Base-by-base conservation (phyloP, 2,329 filamentous ascomycete species). In the Stemphylium lycopersici region DNA sequence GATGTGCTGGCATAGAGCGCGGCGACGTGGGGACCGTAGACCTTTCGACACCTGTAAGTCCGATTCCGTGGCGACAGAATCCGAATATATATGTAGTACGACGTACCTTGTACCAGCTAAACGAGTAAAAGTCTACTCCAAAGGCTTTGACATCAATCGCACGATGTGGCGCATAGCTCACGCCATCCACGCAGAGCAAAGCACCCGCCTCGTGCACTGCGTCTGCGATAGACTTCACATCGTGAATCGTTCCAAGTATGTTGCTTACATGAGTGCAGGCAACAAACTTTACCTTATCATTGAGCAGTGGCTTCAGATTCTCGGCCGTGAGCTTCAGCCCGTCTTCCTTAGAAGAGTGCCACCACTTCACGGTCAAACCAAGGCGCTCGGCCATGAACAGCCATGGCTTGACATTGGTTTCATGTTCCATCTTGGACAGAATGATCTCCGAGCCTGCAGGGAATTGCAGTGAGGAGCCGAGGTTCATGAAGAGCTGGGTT, bases 381-480 rank as follows among this genome's bases (percentile, higher is more conserved):
- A 85, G 81, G 12, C 83, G 81, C 26, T 81, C 74, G 2, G 89
- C 89, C 22, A 93, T 80, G 44, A 85, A 82, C 0, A 90, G 76
- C 90, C 90, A 93, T 0, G 89, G 81, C 1, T 87, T 84, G 52
- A 90, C 86, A 69, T 92, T 91, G 33, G 90, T 87, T 76, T 93
- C 90, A 66, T 93, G 90, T 70, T 93, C 90, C 49, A 91, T 78
- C 52, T 82, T 83, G 0, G 89, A 91, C 10, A 93, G 68, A 57
- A 95, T 78, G 43, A 93, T 81, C 67, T 91, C 88, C 55, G 87
- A 84, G 38, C 84, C 74, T 12, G 67, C 58, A 4, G 66, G 54
- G 48, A 77, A 68, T 10, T 71, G 53, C 32, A 77, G 59, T 8
- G 73, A 66, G 10, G 52, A 42, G 18, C 73, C 63, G 13, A 92